Evolutionary conservation across 352 stramenopile species (phyloP).

Genomic region (Phytophthora kernoviae): DNA sequence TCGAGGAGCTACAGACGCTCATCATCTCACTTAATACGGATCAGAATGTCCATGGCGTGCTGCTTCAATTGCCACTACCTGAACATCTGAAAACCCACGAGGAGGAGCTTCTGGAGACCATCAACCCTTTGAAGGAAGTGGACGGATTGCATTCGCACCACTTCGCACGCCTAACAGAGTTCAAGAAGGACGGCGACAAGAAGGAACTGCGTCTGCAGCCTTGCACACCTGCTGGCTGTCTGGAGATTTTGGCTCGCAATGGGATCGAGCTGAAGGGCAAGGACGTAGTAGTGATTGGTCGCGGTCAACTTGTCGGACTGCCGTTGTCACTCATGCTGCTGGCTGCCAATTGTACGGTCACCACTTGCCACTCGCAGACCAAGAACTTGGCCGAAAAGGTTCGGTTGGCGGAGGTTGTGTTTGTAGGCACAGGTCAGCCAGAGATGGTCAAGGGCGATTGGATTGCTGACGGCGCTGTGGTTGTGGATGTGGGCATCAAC

Average conservation of each 20-base stretch:
- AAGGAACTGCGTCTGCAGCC: conserved; percentile 80
- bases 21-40: conserved; percentile 89
- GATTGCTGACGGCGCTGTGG: conserved; percentile 96
- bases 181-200: conserved; percentile 7
- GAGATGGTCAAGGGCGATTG: conserved; percentile 95
- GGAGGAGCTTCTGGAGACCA: conserved; percentile 89
- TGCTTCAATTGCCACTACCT: conserved; percentile 92
- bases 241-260: conserved; percentile 67
- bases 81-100: conserved; percentile 76
- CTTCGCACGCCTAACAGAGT: conserved; percentile 90
- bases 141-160: conserved; percentile 99
- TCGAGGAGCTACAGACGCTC: conserved; percentile 57
- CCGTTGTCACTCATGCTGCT: conserved; percentile 96
- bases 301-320: conserved; percentile 97
- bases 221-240: conserved; percentile 91
- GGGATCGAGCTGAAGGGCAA: conserved; percentile 94
- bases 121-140: conserved; percentile 96
- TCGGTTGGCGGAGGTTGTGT: conserved; percentile 94
- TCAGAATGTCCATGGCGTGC: conserved; percentile 92
- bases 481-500: conserved; percentile 99
- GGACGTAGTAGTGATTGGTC: conserved; percentile 96
- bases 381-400: conserved; percentile 64
- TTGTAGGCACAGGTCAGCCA: conserved; percentile 94
- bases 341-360: conserved; percentile 96
- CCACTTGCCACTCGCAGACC: conserved; percentile 96